Base-by-base conservation (phyloP, 2,329 filamentous ascomycete species). In the Aspergillus neotritici region DNA sequence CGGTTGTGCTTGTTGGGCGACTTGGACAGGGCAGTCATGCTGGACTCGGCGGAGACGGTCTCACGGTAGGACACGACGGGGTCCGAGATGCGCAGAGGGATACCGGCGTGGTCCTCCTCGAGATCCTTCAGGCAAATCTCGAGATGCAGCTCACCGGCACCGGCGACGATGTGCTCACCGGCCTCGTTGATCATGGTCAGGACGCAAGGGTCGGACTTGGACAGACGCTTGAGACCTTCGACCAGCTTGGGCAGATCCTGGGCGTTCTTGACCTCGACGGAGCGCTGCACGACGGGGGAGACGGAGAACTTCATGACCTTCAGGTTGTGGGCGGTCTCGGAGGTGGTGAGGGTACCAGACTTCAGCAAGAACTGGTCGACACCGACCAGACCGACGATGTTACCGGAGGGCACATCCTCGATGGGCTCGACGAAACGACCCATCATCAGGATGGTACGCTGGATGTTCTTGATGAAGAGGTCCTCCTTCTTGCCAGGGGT, bases 231-330 rank as follows among this genome's bases (percentile, higher is more conserved):
- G 58, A 98, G 90, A 88, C 93, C 93, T 80, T 98, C 93, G 64
- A 98, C 93, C 50, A 98, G 84, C 85, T 98, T 98, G 74, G 93
- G 93, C 55, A 98, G 84, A 81, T 98, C 93, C 78, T 94, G 89
- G 66, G 93, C 93, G 78, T 98, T 98, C 88, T 97, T 97, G 80
- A 96, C 91, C 77, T 96, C 88, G 66, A 98, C 93, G 73, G 93
- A 95, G 62, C 91, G 91, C 77, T 86, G 91, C 58, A 98, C 93
- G 76, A 98, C 93, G 64, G 93, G 93, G 49, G 93, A 97, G 71
- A 98, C 93, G 68, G 93, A 98, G 86, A 98, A 98, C 82, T 96
- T 97, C 93, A 98, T 98, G 77, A 98, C 93, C 86, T 97, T 97
- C 67, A 98, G 78, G 85, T 98, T 98, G 86, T 98, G 93, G 70